Evolutionary conservation across 2,329 filamentous ascomycete genomes (phyloP), one percentile per base, ranked within the genome.

Genomic region (Claviceps paspali): DNA sequence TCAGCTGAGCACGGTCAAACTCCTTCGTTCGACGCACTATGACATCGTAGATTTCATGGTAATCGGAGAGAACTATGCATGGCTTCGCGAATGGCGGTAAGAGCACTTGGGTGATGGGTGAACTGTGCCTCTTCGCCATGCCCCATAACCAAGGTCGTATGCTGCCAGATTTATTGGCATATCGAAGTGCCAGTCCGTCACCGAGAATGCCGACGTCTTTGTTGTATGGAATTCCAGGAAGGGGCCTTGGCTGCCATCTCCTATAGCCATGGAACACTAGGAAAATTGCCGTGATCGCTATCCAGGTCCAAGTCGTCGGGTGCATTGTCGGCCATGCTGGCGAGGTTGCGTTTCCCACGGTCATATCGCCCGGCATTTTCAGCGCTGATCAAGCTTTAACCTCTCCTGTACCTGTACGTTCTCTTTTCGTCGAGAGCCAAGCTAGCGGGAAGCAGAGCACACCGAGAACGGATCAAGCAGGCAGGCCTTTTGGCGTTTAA

Each of bases 221-320:
- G 21, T 39, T 31, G 33, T 39, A 39, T n/a, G 38, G 33, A 3
- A 39, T 39, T 6, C 33, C 33, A 12, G 22, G 33, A 3, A 39
- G 7, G n/a, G 38, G 27, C 17, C 15, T 26, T 1, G 19, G 4
- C 2, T 31, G 29, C 17, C 24, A 8, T 8, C 8, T 37, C 11
- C 15, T 37, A 1, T 11, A 26, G 22, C 28, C 21, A 31, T 37
- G 27, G 3, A 21, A 2, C 6, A 36, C 12, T 6, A 30, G 11
- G 14, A 32, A 27, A 26, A 37, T 5, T n/a, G 26, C 28, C 7
- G 22, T 14, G 14, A 29, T 19, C 11, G 15, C 19, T 6, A 24
- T 3, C 11, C 19, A 17, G 6, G 28, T 14, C 28, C 35, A 36
- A 31, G 28, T 11, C 24, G 15, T 29, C 4, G 11, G 15, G 11